phyloP scores from a whole-genome alignment of 257 asterid genomes.

The Fraxinus cuspidata region DNA sequence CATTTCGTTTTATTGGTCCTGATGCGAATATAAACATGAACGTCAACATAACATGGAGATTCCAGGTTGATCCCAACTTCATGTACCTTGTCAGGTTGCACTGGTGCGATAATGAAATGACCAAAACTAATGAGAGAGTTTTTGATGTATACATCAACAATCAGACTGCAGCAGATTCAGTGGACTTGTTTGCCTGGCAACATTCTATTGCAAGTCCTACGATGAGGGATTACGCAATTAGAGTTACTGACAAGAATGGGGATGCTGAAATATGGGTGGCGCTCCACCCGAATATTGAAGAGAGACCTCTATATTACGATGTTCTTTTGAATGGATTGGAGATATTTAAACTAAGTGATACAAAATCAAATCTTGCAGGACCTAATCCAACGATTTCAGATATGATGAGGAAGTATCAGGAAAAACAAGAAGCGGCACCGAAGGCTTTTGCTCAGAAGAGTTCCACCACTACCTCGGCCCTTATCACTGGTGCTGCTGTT shows the following conservation, averaged over 20 bases:
- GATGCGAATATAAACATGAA: constrained; percentile 39
- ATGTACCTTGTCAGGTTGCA: constrained; percentile 77
- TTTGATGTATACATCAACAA: constrained; percentile 67
- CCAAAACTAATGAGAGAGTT: constrained; percentile 55
- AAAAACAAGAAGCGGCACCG: constrained; percentile 32
- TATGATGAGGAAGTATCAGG: constrained; percentile 62
- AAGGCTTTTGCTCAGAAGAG: constrained; percentile 24
- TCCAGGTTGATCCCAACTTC: constrained; percentile 70
- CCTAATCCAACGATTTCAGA: constrained; percentile 78
- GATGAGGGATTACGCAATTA: constrained; percentile 53
- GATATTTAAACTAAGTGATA: constrained; percentile 68
- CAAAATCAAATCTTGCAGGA: constrained; percentile 61
- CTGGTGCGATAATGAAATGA: constrained; percentile 81
- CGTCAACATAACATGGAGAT: constrained; percentile 72
- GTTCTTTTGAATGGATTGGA: constrained; percentile 81
- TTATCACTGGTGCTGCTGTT: constrained; percentile 73
- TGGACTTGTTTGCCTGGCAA: constrained; percentile 47
- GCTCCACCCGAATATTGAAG: constrained; percentile 44
- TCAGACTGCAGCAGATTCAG: constrained; percentile 48
- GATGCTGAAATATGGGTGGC: constrained; percentile 54
- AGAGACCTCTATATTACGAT: constrained; percentile 43
- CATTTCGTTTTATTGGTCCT: constrained; percentile 68
- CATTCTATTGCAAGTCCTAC: constrained; percentile 42
- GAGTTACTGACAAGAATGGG: constrained; percentile 34
- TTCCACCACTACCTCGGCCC: constrained; percentile 24